phyloP scores from a whole-genome alignment of 2,329 filamentous ascomycete species.

The Ophiocordyceps camponoti-floridani region DNA sequence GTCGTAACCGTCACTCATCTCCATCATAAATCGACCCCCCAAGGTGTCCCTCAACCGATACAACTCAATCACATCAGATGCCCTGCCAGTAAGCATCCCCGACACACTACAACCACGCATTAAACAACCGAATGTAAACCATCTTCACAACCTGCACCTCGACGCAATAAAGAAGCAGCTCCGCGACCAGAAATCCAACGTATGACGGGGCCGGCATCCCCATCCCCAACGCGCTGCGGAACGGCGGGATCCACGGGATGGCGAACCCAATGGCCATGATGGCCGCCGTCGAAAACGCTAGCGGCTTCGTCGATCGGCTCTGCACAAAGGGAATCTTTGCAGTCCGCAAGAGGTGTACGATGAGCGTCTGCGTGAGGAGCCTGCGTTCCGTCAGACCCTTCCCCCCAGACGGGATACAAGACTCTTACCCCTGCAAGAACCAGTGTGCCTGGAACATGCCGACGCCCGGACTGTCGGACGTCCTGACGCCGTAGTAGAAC shows the following conservation, averaged over 20 bases:
- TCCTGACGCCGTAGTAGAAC: slow-evolving; percentile 9
- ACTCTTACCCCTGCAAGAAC: slow-evolving; percentile 9
- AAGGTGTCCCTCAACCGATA: too few species aligned
- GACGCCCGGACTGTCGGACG: slow-evolving; percentile 3
- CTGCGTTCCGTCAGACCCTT: neutral
- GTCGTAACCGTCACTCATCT: too few species aligned
- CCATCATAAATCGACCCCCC: too few species aligned
- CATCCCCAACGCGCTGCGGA: slow-evolving; percentile 6
- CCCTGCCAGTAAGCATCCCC: too few species aligned
- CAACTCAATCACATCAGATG: too few species aligned
- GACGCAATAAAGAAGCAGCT: slow-evolving; percentile 8
- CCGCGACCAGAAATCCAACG: slow-evolving; percentile 8
- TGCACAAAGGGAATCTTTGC: slow-evolving; percentile 10
- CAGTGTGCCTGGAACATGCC: slow-evolving; percentile 9
- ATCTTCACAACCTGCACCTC: slow-evolving; percentile 12
- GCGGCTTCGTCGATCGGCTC: slow-evolving; percentile 6
- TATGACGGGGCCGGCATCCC: slow-evolving; percentile 6
- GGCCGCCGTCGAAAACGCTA: slow-evolving; percentile 7
- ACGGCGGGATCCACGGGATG: slow-evolving; percentile 9
- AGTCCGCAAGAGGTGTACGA: slow-evolving; percentile 10
- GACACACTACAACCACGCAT: slow-evolving; percentile 7
- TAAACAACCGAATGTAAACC: slow-evolving; percentile 9
- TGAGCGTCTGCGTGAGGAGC: slow-evolving; percentile 11
- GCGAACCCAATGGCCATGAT: slow-evolving; percentile 10
- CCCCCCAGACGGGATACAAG: neutral